A percentile compares a stretch with the other conserved stretches of the same genome.
These are phyloP conservation scores for Telopea speciosissima DNA, from an alignment of 177 flowering plant genomes.

Conservation along the genomic window DNA sequence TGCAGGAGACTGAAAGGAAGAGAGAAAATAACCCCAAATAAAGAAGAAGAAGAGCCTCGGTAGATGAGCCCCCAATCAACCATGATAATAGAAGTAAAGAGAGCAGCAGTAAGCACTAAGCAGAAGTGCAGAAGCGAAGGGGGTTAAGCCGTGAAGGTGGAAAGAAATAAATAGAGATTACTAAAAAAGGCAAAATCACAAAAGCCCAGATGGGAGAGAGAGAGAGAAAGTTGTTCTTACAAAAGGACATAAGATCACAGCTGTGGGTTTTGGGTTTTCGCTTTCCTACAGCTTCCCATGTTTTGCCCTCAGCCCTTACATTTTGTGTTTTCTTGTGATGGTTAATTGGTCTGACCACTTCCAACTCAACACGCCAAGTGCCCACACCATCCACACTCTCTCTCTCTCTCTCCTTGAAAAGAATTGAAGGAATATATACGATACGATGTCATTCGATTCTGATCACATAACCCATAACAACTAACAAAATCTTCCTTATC, in stretches of 20 bases:
- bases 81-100: not conserved
- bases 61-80: constrained; percentile 27
- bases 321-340: constrained; percentile 15
- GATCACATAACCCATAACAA: not conserved
- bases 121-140: not conserved
- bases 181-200: constrained; percentile 9
- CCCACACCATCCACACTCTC: no score
- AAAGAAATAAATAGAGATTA: not conserved
- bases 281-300: constrained; percentile 4
- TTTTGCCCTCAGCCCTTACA: not conserved
- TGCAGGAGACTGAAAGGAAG: constrained; percentile 15
- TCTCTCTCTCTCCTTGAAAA: not conserved
- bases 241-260: constrained; percentile 20
- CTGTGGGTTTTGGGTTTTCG: constrained; percentile 17
- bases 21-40: constrained; percentile 17
- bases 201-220: constrained; percentile 11
- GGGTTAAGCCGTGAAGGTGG: not conserved
- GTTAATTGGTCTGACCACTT: constrained; percentile 22
- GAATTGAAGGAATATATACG: no score
- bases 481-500: not conserved
- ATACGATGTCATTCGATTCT: not conserved
- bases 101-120: not conserved
- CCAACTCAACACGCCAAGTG: constrained; percentile 35
- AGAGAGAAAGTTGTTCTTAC: constrained; percentile 2
- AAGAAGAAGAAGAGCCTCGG: constrained; percentile 32